Evolutionary conservation across 208 protist genomes (phyloP), one percentile per base, ranked within the genome.

Genomic region (Trypanosoma platydactyli): DNA sequence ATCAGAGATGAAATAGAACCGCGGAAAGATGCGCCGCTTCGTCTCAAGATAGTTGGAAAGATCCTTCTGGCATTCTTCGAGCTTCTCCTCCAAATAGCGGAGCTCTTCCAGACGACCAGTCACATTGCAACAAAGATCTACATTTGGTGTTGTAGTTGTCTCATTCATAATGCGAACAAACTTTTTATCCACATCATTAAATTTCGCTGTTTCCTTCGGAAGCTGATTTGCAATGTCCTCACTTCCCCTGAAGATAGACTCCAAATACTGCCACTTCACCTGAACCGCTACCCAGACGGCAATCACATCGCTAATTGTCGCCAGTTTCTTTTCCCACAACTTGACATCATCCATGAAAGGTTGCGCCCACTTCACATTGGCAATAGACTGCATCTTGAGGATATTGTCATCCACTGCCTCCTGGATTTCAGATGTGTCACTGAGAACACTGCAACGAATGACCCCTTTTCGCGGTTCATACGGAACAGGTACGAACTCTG

Each of bases 1-100:
- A 77, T 99, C 98, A 9, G 97, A 99, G 64, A 99, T 99, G 80
- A 99, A 99, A 85, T 98, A 99, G 80, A 99, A 99, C 48, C 98
- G 79, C n/a, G 98, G 97, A 77, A 99, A 99, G 16, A 97, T 83
- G 46, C 88, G 89, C 30, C 98, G 89, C 88, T 99, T 99, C 5
- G 92, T 90, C 76, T 99, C 96, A 4, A 99, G 80, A 83, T 99
- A 99, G 73, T 99, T 98, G 13, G 94, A 95, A 30, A 99, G 85
- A 64, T 94, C 94, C 81, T 99, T 99, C 82, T 99, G 98, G 80
- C 98, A 99, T 70, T 96, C 86, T 71, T 99, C 97, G 24, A 99
- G 90, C 70, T 97, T 94, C 51, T 90, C 84, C 54, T 92, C 84
- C 25, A 99, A 75, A 42, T 85, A 87, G 16, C 83, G 79, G 50